Percentiles rank a stretch among this genome's conserved stretches.
These are phyloP conservation scores for Takakia lepidozioides DNA, from an alignment of 225 moss, liverwort and hornwort genomes.

Conservation along the genomic window DNA sequence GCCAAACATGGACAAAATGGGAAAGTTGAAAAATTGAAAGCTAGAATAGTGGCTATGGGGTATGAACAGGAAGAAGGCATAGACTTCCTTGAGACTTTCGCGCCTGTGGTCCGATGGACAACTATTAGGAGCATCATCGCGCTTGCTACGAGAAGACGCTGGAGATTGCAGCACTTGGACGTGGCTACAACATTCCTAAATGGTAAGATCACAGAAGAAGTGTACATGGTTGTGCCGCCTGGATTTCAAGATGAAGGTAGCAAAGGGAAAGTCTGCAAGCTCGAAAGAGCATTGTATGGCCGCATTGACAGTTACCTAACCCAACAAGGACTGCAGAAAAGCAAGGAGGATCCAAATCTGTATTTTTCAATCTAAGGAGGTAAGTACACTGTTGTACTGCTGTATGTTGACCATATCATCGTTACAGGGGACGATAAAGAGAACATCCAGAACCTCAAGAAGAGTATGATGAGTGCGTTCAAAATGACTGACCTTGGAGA, in stretches of 20 bases:
- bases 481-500: too few relatives aligned
- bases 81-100: background rate
- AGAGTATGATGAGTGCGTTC: too few relatives aligned
- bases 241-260: background rate
- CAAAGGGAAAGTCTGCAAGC: background rate
- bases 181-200: background rate
- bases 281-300: background rate
- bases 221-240: background rate
- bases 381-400: background rate
- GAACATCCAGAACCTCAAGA: too few relatives aligned
- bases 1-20: background rate
- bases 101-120: background rate
- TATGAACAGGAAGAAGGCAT: background rate
- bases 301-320: background rate
- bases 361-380: background rate
- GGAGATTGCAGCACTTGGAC: background rate
- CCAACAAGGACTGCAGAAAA: background rate
- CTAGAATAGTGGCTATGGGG: background rate
- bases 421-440: background rate
- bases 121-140: background rate
- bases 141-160: background rate
- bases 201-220: background rate
- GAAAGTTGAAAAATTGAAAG: background rate
- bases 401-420: slow-evolving; percentile 3
- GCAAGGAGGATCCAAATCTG: background rate